Conservation (phyloP, 352 stramenopile genomes). For the Thalassiosira livingstoniorum region DNA sequence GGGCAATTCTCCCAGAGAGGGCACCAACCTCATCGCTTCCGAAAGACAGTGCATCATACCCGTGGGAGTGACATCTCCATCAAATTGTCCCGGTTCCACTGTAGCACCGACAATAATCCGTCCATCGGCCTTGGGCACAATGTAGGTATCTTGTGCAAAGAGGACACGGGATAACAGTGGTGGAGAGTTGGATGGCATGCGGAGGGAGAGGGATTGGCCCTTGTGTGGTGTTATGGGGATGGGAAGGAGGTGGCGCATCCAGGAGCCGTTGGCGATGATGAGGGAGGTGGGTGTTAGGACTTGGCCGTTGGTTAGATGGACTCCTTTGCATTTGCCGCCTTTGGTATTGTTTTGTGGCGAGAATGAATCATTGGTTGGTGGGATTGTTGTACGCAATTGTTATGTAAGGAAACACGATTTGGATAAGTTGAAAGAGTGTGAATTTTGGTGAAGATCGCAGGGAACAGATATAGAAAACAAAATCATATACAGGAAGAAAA, state of each 20-base stretch:
- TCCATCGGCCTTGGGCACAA: constrained; percentile 85
- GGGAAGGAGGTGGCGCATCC: constrained; percentile 83
- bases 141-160: constrained; percentile 85
- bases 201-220: constrained; percentile 79
- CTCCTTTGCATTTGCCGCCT: constrained; percentile 60
- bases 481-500: too few species aligned
- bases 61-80: constrained; percentile 75
- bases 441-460: too few species aligned
- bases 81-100: constrained; percentile 82
- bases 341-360: background rate
- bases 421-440: too few species aligned
- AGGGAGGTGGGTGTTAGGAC: constrained; percentile 67
- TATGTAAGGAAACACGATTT: background rate
- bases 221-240: constrained; percentile 83
- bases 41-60: constrained; percentile 82
- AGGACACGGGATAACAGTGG: constrained; percentile 76
- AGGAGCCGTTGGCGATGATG: constrained; percentile 82
- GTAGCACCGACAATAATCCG: constrained; percentile 87
- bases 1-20: constrained; percentile 73
- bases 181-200: constrained; percentile 65
- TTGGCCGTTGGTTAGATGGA: constrained; percentile 65
- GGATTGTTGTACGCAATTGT: background rate
- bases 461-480: too few species aligned
- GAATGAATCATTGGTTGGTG: background rate
- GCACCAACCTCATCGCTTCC: constrained; percentile 73